Base-by-base conservation (phyloP, 768 basidiomycete genomes). In the Sistotremastrum suecicum region DNA sequence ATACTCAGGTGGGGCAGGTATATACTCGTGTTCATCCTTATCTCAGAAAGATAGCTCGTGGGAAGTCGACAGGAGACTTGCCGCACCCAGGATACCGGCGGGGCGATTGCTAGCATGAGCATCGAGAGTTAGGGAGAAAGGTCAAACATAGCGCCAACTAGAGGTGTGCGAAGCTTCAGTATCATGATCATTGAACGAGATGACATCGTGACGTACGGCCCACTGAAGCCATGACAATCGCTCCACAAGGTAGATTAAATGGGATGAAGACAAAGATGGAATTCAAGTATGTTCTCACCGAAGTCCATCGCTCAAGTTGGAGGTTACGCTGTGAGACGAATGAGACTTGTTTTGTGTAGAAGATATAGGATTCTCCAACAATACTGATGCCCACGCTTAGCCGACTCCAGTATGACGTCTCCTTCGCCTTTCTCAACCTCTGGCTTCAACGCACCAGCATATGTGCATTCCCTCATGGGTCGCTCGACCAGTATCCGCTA, bases 71-170 rank as follows among this genome's bases (percentile, higher is more conserved):
- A n/a, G n/a, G n/a, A n/a, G n/a, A n/a, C n/a, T 29, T 63, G 68
- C 29, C 60, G 70, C 45, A 31, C 57, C 56, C 8, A 59, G 44
- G 56, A 57, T 33, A 60, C 49, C 7, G 59, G 59, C 34, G 59
- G 59, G 11, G 70, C 67, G 46, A 72, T 64, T 37, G 63, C 62
- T 31, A 72, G 61, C 69, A 72, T 71, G 52, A 71, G 61, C 11
- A 63, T 50, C 0, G 71, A 71, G 37, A 72, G 57, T 50, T 67
- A 69, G 29, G 53, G 53, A 10, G 56, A 67, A 45, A 69, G 68
- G 54, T n/a, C n/a, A 37, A 71, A 56, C 71, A 72, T 72, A 4
- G 66, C 64, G 5, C 65, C 64, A 30, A 71, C n/a, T n/a, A 5
- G 45, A n/a, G n/a, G n/a, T n/a, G n/a, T n/a, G n/a, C n/a, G n/a